A percentile compares a stretch with the other conserved stretches of the same genome.
Evolutionary conservation across 2,329 filamentous ascomycete genomes (phyloP).

Genomic region (Lasiodiplodia citricola): DNA sequence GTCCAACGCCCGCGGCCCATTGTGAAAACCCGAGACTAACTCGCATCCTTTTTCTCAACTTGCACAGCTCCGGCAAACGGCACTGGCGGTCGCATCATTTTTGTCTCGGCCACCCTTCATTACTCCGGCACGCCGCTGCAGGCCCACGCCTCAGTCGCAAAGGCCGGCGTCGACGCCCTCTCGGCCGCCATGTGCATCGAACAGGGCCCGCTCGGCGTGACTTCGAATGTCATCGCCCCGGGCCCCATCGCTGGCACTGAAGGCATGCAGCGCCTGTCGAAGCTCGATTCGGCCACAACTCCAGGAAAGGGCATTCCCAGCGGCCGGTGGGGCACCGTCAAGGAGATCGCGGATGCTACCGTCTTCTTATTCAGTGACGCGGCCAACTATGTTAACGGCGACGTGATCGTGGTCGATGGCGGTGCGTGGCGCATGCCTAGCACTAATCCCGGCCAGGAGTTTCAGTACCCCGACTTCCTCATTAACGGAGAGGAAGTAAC

Average conservation of each 20-base stretch:
- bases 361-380: constrained; percentile 87
- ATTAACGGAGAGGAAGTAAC: constrained; percentile 58
- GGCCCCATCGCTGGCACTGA: constrained; percentile 88
- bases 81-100: constrained; percentile 84
- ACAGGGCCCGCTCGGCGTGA: constrained; percentile 85
- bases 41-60: neutral
- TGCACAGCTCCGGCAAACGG: constrained; percentile 45
- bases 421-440: constrained; percentile 55
- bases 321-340: constrained; percentile 77
- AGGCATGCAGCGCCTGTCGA: constrained; percentile 53
- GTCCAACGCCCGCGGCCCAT: neutral
- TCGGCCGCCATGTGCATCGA: constrained; percentile 81
- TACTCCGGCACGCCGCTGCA: constrained; percentile 87
- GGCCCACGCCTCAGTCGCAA: constrained; percentile 88
- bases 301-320: constrained; percentile 62
- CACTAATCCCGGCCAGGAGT: constrained; percentile 42
- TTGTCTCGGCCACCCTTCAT: constrained; percentile 89
- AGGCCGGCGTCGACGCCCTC: constrained; percentile 87
- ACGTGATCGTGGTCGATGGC: constrained; percentile 71
- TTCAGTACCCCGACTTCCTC: constrained; percentile 65
- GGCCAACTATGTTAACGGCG: constrained; percentile 84
- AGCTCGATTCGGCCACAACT: constrained; percentile 37
- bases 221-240: constrained; percentile 86
- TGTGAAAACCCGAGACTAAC: neutral
- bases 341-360: constrained; percentile 91